phyloP scores from a whole-genome alignment of 768 basidiomycete genomes.

The Chiua virens region DNA sequence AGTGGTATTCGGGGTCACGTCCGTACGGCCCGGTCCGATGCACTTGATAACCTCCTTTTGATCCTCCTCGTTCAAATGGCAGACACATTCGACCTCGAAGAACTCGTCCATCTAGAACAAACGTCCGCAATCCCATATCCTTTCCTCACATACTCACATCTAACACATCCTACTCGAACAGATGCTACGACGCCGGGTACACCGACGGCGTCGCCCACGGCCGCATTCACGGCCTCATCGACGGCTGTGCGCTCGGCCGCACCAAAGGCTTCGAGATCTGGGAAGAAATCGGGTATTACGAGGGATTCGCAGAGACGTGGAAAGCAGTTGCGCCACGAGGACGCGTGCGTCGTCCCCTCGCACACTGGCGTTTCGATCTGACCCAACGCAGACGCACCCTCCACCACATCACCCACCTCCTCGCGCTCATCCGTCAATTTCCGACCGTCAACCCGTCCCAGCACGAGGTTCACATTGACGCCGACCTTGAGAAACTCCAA shows the following conservation, averaged over 20 bases:
- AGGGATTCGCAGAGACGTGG: constrained; percentile 83
- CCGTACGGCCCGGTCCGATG: too few species aligned
- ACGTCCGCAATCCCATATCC: constrained; percentile 38
- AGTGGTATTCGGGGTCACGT: too few species aligned
- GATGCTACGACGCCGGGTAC: constrained; percentile 82
- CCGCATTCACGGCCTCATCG: constrained; percentile 83
- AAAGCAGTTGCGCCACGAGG: constrained; percentile 43
- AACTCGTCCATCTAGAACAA: constrained; percentile 62
- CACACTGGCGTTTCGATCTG: neutral
- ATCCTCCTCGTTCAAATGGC: constrained; percentile 11
- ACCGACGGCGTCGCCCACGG: constrained; percentile 82
- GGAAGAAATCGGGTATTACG: constrained; percentile 95
- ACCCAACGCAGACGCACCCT: constrained; percentile 46
- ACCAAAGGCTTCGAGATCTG: constrained; percentile 95
- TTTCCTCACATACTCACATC: neutral
- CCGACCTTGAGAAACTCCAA: constrained; percentile 77
- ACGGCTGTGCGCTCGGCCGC: constrained; percentile 85
- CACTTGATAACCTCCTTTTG: too few species aligned
- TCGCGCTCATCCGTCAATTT: constrained; percentile 72
- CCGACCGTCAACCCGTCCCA: constrained; percentile 71
- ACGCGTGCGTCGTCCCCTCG: constrained; percentile 44
- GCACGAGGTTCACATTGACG: constrained; percentile 43
- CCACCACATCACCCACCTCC: constrained; percentile 66
- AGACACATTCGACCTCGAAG: constrained; percentile 53
- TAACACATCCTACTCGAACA: constrained; percentile 22